These are phyloP conservation scores for Populus pruinosa DNA, from an alignment of 345 rosid species.

Conservation along the genomic window DNA sequence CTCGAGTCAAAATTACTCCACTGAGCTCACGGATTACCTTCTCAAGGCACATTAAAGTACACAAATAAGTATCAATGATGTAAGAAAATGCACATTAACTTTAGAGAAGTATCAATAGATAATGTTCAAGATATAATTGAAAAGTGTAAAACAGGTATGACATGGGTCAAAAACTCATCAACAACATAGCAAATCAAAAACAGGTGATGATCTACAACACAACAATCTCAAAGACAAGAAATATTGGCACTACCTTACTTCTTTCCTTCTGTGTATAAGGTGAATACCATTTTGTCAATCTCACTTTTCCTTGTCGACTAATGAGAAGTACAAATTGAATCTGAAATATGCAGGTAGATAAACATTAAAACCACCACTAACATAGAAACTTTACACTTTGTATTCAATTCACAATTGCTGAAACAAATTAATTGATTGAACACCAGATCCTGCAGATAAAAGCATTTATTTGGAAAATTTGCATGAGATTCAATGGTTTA, in stretches of 20 bases:
- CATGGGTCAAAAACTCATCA: neutral
- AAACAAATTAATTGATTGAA: neutral
- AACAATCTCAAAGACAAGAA: neutral
- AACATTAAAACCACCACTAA: neutral
- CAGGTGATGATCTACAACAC: neutral
- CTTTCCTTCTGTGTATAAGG: constrained; percentile 97
- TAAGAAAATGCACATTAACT: neutral
- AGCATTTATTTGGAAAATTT: neutral
- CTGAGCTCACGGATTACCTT: constrained; percentile 91
- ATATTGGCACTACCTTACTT: constrained; percentile 41
- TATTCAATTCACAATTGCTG: neutral
- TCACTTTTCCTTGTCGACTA: constrained; percentile 96
- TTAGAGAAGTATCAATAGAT: neutral
- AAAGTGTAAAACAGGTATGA: neutral
- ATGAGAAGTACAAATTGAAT: constrained; percentile 88
- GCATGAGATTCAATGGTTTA: neutral
- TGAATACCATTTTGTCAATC: constrained; percentile 96
- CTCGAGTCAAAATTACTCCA: constrained; percentile 74
- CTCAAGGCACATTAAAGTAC: neutral
- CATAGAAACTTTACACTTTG: neutral
- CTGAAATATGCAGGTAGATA: constrained; percentile 27
- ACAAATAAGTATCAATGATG: neutral
- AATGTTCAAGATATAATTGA: neutral
- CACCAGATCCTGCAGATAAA: neutral
- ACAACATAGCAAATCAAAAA: neutral